Conservation (phyloP, 495 filamentous ascomycete genomes). For the Neurospora sp. region DNA sequence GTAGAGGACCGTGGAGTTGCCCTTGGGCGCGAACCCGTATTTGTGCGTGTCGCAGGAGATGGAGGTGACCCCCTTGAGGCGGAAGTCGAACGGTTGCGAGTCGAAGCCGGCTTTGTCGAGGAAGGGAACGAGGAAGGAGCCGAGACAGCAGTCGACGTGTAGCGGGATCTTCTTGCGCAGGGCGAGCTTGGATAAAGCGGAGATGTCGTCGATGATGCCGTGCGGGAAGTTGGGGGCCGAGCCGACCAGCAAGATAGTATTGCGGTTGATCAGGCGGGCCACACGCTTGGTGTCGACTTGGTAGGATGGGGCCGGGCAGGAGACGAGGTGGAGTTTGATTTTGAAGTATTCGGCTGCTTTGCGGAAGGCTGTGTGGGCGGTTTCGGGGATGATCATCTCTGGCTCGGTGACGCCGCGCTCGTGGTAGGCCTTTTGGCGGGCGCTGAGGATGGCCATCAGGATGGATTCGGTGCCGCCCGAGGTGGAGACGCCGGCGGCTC, state of each 20-base stretch:
- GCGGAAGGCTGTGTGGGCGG: conserved; percentile 89
- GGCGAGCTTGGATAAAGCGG: conserved; percentile 75
- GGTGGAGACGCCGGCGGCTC: conserved; percentile 80
- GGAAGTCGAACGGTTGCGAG: conserved; percentile 83
- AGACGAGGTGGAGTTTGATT: conserved; percentile 85
- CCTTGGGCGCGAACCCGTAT: conserved; percentile 97
- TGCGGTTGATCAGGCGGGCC: conserved; percentile 80
- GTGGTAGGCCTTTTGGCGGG: conserved; percentile 74
- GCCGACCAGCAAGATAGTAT: conserved; percentile 93
- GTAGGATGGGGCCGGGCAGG: conserved; percentile 75
- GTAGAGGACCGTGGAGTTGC: conserved; percentile 87
- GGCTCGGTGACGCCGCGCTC: conserved; percentile 87
- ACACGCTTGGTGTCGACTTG: conserved; percentile 72
- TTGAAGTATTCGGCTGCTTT: conserved; percentile 93
- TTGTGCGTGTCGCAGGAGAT: conserved; percentile 98
- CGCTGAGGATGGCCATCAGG: conserved; percentile 82
- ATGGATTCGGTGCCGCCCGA: conserved; percentile 94
- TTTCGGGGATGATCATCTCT: conserved; percentile 95
- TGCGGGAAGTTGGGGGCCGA: conserved; percentile 97
- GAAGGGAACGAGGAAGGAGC: conserved; percentile 88
- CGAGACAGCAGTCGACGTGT: conserved; percentile 96
- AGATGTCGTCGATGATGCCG: conserved; percentile 93
- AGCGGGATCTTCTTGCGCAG: conserved; percentile 68
- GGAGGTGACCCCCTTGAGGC: conserved; percentile 82
- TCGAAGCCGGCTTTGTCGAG: conserved; percentile 87